Evolutionary conservation across 2,329 filamentous ascomycete genomes (phyloP).

Genomic region (Cladosporium sp.): DNA sequence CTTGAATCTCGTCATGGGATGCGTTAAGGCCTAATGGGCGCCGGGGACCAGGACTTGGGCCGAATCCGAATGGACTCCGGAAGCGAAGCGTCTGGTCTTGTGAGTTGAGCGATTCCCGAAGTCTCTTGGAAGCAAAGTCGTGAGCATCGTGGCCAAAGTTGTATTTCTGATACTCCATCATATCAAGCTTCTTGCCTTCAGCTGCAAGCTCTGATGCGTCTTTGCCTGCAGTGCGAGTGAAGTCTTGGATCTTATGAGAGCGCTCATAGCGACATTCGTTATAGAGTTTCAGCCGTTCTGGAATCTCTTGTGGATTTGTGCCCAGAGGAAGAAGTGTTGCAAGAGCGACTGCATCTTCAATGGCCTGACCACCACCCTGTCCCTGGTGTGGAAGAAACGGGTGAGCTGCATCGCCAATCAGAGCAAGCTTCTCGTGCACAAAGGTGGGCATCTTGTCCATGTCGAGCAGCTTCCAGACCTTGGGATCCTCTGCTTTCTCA

Average conservation of each 20-base stretch:
- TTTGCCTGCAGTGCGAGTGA: constrained; percentile 49
- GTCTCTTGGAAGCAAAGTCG: constrained; percentile 47
- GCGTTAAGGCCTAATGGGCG: constrained; percentile 4
- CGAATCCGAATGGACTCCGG: constrained; percentile 41
- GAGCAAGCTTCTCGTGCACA: constrained; percentile 48
- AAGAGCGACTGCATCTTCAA: constrained; percentile 61
- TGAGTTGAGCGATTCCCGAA: constrained; percentile 48
- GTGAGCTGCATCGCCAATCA: constrained; percentile 65
- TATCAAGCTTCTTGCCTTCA: constrained; percentile 24
- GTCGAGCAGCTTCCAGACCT: constrained; percentile 56
- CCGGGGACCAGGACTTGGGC: constrained; percentile 31
- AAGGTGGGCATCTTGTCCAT: constrained; percentile 56
- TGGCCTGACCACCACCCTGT: constrained; percentile 59
- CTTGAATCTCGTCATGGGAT: constrained; percentile 4
- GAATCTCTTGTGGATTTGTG: constrained; percentile 43
- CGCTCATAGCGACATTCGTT: constrained; percentile 54
- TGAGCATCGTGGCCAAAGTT: constrained; percentile 27
- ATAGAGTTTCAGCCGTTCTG: constrained; percentile 53
- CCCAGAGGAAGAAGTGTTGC: constrained; percentile 50
- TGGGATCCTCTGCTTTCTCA: constrained; percentile 33
- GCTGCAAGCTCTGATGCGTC: constrained; percentile 18
- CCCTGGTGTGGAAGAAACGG: constrained; percentile 62
- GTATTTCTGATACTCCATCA: constrained; percentile 22
- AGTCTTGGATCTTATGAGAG: constrained; percentile 54
- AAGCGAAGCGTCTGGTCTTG: constrained; percentile 33